Evolutionary conservation across 2,329 filamentous ascomycete genomes (phyloP).

Genomic region (Pseudocercospora macadamiae): DNA sequence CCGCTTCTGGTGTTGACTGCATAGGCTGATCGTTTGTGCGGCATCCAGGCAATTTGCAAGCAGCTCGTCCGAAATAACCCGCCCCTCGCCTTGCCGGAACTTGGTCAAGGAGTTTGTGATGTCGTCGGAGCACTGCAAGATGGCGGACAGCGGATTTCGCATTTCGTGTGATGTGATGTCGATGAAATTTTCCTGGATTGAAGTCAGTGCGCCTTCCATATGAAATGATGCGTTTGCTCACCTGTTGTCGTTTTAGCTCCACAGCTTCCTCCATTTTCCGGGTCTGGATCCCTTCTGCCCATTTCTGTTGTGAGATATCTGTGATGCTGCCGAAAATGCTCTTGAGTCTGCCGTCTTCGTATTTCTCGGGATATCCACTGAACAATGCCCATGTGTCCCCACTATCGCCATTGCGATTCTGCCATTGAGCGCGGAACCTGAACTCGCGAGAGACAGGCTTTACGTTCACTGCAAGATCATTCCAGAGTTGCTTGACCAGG

Average conservation of each 20-base stretch:
- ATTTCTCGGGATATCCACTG: slow-evolving; percentile 73
- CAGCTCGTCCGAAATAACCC: slow-evolving; percentile 43
- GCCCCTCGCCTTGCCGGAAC: slow-evolving; percentile 49
- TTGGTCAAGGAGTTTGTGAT: slow-evolving; percentile 59
- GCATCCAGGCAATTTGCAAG: slow-evolving; percentile 69
- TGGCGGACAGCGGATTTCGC: slow-evolving; percentile 73
- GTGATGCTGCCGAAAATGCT: slow-evolving; percentile 80
- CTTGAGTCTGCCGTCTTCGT: slow-evolving; percentile 66
- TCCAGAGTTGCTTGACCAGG: slow-evolving; percentile 64
- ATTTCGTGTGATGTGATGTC: slow-evolving; percentile 50
- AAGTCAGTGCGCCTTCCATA: slow-evolving; percentile 39
- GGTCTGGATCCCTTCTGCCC: slow-evolving; percentile 79
- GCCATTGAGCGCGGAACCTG: slow-evolving; percentile 70
- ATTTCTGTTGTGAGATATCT: slow-evolving; percentile 84
- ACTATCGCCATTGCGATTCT: slow-evolving; percentile 60
- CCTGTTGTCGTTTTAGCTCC: slow-evolving; percentile 75
- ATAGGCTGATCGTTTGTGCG: slow-evolving; percentile 75
- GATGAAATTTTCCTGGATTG: slow-evolving; percentile 37
- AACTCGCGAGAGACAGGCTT: slow-evolving; percentile 72
- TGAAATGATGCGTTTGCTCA: slow-evolving; percentile 24
- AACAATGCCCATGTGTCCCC: slow-evolving; percentile 77
- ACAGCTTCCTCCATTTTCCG: slow-evolving; percentile 78
- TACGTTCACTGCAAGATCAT: slow-evolving; percentile 62
- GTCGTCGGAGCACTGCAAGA: slow-evolving; percentile 76
- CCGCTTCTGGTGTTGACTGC: slow-evolving; percentile 77